Evolutionary conservation across 768 basidiomycete genomes (phyloP), one percentile per base, ranked within the genome.

Genomic region (Clathrus columnatus): DNA sequence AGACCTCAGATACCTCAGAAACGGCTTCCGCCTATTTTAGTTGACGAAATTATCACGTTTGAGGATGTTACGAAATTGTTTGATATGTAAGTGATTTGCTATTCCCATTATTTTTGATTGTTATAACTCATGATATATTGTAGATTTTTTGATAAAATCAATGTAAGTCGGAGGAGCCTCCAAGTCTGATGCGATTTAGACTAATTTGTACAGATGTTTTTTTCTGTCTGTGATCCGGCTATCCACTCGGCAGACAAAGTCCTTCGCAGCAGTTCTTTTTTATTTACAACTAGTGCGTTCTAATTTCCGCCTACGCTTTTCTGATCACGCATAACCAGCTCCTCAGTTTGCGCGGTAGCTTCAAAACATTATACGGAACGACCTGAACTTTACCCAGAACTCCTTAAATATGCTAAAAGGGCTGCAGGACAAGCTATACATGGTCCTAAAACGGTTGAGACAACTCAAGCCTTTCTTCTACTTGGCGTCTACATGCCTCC

Each of bases 91-190:
- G 51, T 45, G 28, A n/a, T 24, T 45, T 45, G 36, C 23, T 29
- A 6, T 8, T 21, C 8, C 29, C 6, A 6, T 53, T 42, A 14
- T 23, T 44, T 42, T 24, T n/a, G 17, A 6, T 46, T n/a, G n/a
- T 44, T 44, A 26, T 45, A 6, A 11, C 4, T 32, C 32, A 53
- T 20, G 30, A 42, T n/a, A n/a, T n/a, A n/a, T n/a, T 14, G 46
- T 54, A 79, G 78, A 59, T 82, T 75, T 62, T 82, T 81, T 62
- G 70, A 75, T 20, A 72, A 72, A 60, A 73, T 83, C 45, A 77
- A 83, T 62, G 78, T 77, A 62, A 51, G 73, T 64, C n/a, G 20
- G 14, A n/a, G n/a, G 7, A 23, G 17, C n/a, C 26, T 7, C 10
- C 17, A 10, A 8, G 20, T 28, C 26, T 5, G 17, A n/a, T n/a